Evolutionary conservation across 108 stramenopile genomes (phyloP), one percentile per base, ranked within the genome.

Genomic region (Fistulifera pelliculosa): DNA sequence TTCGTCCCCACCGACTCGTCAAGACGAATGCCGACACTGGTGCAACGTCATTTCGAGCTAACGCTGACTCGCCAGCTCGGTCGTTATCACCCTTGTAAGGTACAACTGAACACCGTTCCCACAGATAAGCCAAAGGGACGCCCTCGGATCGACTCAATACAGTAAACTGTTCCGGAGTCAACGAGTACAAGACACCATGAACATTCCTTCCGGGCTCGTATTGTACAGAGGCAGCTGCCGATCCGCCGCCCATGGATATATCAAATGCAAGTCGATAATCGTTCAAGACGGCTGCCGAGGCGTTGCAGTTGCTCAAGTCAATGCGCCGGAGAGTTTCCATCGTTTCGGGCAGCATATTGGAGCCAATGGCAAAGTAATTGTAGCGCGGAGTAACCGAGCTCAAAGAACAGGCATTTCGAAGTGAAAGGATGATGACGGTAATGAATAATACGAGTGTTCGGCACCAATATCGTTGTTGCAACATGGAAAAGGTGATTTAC

Each of bases 291-390:
- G 83, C 87, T 2, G 87, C 83, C 0, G 73, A 60, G 13, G 77
- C 70, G 7, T 52, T 47, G 38, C 28, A 52, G n/a, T 15, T 7
- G 28, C 38, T 25, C 38, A 61, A 35, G 27, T 62, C 38, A 16
- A 84, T 40, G 11, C 70, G 51, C 0, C 87, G 65, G 10, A 89
- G 48, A 21, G 72, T 57, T 24, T 42, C 69, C 87, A 89, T 89
- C 54, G 87, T 89, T 17, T 72, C 68, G 2, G 68, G 61, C 10
- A 64, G 21, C 64, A 83, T 75, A 59, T 89, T 89, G 26, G 79
- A 80, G 15, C 87, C 87, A 58, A 54, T 85, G 5, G 80, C 82
- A 61, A 89, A 89, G 51, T 89, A 89, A 38, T 76, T 69, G 71
- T 73, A 70, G 47, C 44, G 16, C 4, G 44, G 21, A 45, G 44